Base-by-base conservation (phyloP, 176 grass and related monocot genomes). In the Poa annua region DNA sequence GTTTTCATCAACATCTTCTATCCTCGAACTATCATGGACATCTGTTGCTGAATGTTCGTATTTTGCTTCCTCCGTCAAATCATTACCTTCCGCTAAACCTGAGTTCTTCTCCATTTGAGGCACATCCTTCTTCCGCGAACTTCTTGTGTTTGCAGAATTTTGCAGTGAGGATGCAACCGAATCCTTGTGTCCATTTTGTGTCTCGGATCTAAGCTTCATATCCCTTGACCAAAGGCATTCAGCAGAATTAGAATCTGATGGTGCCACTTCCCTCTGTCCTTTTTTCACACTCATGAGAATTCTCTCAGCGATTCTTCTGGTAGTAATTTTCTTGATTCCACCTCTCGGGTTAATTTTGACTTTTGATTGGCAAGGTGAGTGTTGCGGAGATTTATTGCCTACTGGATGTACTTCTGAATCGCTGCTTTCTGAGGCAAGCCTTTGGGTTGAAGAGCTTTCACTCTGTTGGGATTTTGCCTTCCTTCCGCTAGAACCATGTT, bases 221-320 rank as follows among this genome's bases (percentile, higher is more conserved):
- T 92, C 95, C 77, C 88, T 83, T 81, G 90, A 79, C 71, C 83
- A 87, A 79, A 51, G 84, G 25, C 50, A 87, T 76, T 84, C 92
- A 49, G 84, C 90, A 51, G 73, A 94, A 90, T 78, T 92, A 78
- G 85, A 86, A 39, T 92, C 91, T 26, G 87, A 87, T n/a, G 74
- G 78, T 7, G 80, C 76, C 64, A 85, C 78, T 83, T 98, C 90
- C 56, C 79, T 90, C 62, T 92, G 92, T 42, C 88, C 87, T 62
- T 95, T 98, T 64, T 84, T 89, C 81, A 93, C 92, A 82, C 87
- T 91, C 72, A 91, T 86, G 85, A 98, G 92, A 91, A 93, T 90
- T 72, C 85, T 55, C 55, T 98, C 83, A 4, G 96, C 92, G 7
- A 91, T 88, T 88, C 92, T 91, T 88, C 85, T 91, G 54, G 91